phyloP scores from a whole-genome alignment of 176 grass and related monocot species.

The Lolium multiflorum region DNA sequence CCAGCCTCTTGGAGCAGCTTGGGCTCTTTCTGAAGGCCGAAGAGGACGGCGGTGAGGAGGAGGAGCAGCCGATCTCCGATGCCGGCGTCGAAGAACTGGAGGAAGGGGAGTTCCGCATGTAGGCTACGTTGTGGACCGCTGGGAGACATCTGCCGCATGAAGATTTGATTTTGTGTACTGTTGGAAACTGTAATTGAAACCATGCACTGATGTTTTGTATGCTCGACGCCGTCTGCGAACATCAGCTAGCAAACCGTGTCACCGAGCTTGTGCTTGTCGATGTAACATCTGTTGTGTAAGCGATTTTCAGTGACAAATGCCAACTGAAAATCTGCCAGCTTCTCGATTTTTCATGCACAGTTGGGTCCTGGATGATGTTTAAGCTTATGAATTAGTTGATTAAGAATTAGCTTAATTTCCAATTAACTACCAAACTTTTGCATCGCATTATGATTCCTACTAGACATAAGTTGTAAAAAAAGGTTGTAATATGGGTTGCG shows the following conservation, averaged over 20 bases:
- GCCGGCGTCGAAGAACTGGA: neutral
- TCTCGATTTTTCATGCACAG: neutral
- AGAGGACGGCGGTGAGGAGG: neutral
- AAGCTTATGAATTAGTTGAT: neutral
- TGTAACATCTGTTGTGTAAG: neutral
- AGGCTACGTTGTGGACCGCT: neutral
- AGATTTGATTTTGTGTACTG: neutral
- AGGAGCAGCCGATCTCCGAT: neutral
- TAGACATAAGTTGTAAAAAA: too few relatives aligned
- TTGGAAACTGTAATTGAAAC: neutral
- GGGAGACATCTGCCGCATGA: too few relatives aligned
- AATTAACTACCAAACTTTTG: too few relatives aligned
- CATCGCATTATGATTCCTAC: too few relatives aligned
- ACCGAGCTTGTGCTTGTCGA: neutral
- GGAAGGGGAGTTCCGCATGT: constrained; percentile 46
- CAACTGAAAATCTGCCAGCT: neutral
- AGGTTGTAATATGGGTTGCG: too few relatives aligned
- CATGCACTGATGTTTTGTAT: neutral
- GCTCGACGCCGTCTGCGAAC: neutral
- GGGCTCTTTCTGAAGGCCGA: constrained; percentile 40
- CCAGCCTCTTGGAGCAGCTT: constrained; percentile 39
- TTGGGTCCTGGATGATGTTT: neutral
- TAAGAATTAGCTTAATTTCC: too few relatives aligned
- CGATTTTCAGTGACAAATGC: neutral
- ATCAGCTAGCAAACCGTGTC: neutral